These are phyloP conservation scores for Botryotinia calthae DNA, from an alignment of 2,329 filamentous ascomycete genomes.

Conservation along the genomic window DNA sequence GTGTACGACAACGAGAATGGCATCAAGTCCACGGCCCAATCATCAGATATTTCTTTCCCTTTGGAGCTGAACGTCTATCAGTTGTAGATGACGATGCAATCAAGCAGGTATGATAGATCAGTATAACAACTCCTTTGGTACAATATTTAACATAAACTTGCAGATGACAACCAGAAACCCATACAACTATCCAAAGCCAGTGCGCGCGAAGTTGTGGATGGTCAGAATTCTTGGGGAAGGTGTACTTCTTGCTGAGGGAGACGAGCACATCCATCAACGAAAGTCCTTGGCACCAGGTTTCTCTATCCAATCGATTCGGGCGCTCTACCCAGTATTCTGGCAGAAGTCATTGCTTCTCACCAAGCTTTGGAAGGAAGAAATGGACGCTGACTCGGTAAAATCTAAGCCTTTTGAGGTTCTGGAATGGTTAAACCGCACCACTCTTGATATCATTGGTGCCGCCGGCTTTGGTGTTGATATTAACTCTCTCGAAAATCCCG, in stretches of 20 bases:
- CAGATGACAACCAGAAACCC: slow-evolving; percentile 51
- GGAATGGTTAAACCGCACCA: slow-evolving; percentile 61
- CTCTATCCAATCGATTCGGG: slow-evolving; percentile 75
- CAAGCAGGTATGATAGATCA: slow-evolving; percentile 28
- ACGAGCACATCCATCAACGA: slow-evolving; percentile 51
- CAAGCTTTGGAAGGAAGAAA: slow-evolving; percentile 46
- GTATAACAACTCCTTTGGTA: too few relatives aligned
- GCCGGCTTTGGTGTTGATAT: slow-evolving; percentile 71
- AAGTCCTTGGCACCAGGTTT: slow-evolving; percentile 79
- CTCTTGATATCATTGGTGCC: slow-evolving; percentile 71
- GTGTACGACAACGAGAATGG: slow-evolving; percentile 45
- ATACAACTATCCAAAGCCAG: slow-evolving; percentile 49
- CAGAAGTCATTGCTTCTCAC: slow-evolving; percentile 49
- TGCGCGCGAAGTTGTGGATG: slow-evolving; percentile 52
- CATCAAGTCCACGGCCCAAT: slow-evolving; percentile 44
- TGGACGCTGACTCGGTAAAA: slow-evolving; percentile 44
- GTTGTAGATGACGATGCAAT: slow-evolving; percentile 46
- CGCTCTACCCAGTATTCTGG: slow-evolving; percentile 63
- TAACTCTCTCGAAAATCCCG: slow-evolving; percentile 58
- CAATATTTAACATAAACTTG: not conserved
- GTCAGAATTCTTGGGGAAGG: slow-evolving; percentile 66
- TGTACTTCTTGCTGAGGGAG: slow-evolving; percentile 78
- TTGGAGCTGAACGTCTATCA: slow-evolving; percentile 45
- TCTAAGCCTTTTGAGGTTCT: slow-evolving; percentile 36
- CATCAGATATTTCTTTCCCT: slow-evolving; percentile 48